Percentiles rank a stretch among this genome's conserved stretches.
Evolutionary conservation across 2,329 filamentous ascomycete species (phyloP).

Genomic region (Colletotrichum trifolii): DNA sequence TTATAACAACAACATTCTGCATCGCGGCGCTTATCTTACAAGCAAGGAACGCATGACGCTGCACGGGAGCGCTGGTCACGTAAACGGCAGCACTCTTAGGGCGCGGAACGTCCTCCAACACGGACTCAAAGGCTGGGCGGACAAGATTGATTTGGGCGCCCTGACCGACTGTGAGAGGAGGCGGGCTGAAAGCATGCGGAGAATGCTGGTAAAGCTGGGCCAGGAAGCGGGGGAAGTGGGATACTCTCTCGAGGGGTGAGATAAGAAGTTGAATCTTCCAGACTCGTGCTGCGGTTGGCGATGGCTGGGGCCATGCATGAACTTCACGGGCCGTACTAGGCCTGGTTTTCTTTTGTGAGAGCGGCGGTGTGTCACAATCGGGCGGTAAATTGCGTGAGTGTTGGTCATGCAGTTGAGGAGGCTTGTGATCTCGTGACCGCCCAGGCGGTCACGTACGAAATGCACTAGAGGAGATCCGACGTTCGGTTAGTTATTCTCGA

Average conservation of each 20-base stretch:
- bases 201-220: constrained; percentile 71
- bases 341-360: constrained; percentile 5
- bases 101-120: constrained; percentile 82
- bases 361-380: constrained; percentile 32
- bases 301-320: constrained; percentile 7
- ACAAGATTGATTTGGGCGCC: constrained; percentile 64
- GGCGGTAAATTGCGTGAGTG: constrained; percentile 25
- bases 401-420: constrained; percentile 26
- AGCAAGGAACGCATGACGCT: constrained; percentile 74
- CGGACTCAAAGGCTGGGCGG: constrained; percentile 75
- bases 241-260: constrained; percentile 64
- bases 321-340: constrained; percentile 23
- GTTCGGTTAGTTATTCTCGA: not conserved
- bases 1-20: constrained; percentile 91
- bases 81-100: constrained; percentile 62
- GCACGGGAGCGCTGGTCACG: constrained; percentile 77
- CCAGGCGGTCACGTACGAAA: not conserved
- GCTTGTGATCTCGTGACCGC: constrained; percentile 21
- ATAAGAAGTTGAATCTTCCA: constrained; percentile 14
- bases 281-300: not conserved
- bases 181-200: constrained; percentile 73
- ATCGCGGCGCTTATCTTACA: constrained; percentile 74
- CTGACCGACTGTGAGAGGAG: constrained; percentile 55
- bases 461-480: too few species aligned
- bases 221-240: constrained; percentile 69